phyloP scores from a whole-genome alignment of 139 green algal species.

The Volvox africanus region DNA sequence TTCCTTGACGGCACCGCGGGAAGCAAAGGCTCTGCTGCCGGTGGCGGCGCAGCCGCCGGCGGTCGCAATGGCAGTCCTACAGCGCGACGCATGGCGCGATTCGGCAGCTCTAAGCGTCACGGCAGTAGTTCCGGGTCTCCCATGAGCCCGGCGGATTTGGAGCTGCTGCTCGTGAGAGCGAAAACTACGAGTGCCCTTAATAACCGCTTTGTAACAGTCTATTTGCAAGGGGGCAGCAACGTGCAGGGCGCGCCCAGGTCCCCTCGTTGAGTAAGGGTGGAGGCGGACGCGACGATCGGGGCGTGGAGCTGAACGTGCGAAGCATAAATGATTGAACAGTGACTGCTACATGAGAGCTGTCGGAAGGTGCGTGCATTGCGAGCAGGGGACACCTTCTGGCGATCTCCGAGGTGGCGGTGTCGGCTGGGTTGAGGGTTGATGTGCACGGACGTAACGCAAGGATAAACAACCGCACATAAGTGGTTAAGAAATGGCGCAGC shows the following conservation, averaged over 20 bases:
- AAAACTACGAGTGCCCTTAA: constrained; percentile 17
- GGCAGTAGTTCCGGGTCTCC: not conserved
- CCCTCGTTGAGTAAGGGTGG: not conserved
- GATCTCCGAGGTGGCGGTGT: no score
- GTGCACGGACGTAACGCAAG: no score
- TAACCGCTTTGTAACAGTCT: constrained; percentile 35
- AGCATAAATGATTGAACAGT: no score
- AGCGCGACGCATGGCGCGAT: not conserved
- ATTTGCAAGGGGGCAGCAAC: not conserved
- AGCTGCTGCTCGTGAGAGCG: constrained; percentile 31
- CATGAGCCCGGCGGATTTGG: not conserved
- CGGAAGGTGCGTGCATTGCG: no score
- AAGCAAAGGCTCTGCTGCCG: not conserved
- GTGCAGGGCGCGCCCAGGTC: not conserved
- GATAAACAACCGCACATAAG: no score
- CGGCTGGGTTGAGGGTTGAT: no score
- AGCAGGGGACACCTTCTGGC: no score
- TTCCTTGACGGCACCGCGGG: not conserved
- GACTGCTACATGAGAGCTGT: no score
- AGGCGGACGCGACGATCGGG: no score
- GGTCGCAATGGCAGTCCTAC: not conserved
- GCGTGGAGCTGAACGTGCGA: no score
- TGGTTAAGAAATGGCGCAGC: no score
- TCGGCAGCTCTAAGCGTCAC: not conserved
- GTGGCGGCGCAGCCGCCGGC: not conserved